Evolutionary conservation across 108 stramenopile species (phyloP).

Genomic region (Aurantiochytrium sp.): DNA sequence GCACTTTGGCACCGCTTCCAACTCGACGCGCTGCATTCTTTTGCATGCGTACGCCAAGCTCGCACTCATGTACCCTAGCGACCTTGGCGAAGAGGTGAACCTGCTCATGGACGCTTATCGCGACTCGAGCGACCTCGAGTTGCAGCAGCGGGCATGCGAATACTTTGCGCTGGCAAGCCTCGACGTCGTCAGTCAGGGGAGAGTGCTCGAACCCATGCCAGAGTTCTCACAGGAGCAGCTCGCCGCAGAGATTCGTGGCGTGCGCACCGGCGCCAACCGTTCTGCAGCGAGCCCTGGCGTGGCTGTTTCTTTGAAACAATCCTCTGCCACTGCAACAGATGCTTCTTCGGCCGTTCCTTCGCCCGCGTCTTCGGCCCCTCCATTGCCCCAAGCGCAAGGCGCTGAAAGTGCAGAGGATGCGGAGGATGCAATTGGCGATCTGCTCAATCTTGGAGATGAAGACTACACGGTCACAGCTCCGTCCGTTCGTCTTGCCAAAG

Average conservation of each 20-base stretch:
- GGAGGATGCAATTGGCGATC: background rate
- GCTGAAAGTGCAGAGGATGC: background rate
- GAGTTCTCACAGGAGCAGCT: conserved; percentile 78
- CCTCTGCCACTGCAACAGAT: too few relatives aligned
- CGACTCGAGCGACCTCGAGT: conserved; percentile 76
- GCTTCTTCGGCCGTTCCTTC: background rate
- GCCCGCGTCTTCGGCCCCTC: background rate
- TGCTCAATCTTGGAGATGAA: background rate
- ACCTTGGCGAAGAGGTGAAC: conserved; percentile 74
- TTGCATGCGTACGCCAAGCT: conserved; percentile 88
- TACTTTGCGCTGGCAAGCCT: conserved; percentile 75
- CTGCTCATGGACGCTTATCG: conserved; percentile 73
- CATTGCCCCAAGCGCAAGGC: background rate
- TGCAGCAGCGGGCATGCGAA: conserved; percentile 82
- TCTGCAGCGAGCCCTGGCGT: too few relatives aligned
- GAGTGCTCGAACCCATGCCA: conserved; percentile 85
- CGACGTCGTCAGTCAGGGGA: conserved; percentile 70
- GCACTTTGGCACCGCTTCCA: conserved; percentile 72
- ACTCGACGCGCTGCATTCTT: conserved; percentile 68
- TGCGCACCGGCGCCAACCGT: background rate
- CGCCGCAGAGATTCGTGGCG: background rate
- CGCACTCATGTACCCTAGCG: conserved; percentile 77
- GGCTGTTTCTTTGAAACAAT: too few relatives aligned
- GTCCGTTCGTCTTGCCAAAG: background rate
- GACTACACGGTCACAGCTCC: background rate